Conservation (phyloP, 75 land plant genomes). For the Azolla pinnata region DNA sequence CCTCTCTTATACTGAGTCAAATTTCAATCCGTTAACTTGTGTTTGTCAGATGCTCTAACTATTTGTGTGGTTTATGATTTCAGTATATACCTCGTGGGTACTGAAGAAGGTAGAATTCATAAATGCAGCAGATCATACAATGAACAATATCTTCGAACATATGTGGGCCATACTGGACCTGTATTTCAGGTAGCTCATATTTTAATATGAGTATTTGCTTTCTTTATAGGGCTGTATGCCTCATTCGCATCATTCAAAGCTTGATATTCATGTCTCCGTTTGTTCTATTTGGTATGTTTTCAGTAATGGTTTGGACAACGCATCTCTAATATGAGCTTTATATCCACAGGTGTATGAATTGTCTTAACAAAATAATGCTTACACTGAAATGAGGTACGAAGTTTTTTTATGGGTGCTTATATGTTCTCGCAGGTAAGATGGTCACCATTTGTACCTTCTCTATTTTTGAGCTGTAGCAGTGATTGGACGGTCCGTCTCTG, state of each 20-base stretch:
- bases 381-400: not conserved
- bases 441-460: conserved; percentile 24
- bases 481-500: conserved; percentile 41
- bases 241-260: too few relatives aligned
- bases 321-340: too few relatives aligned
- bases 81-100: conserved; percentile 34
- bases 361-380: not conserved
- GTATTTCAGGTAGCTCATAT: conserved; percentile 39
- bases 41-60: not conserved
- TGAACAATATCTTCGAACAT: conserved; percentile 30
- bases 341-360: too few relatives aligned
- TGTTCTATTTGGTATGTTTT: too few relatives aligned
- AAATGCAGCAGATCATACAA: conserved; percentile 37
- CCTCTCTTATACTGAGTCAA: not conserved
- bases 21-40: not conserved
- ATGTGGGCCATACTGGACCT: conserved; percentile 36
- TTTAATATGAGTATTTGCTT: too few relatives aligned
- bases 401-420: not conserved
- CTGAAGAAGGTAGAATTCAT: conserved; percentile 34
- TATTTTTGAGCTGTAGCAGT: conserved; percentile 35
- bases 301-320: too few relatives aligned
- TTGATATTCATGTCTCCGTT: too few relatives aligned
- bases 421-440: conserved; percentile 24
- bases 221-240: too few relatives aligned
- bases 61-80: not conserved